phyloP scores from a whole-genome alignment of 345 rosid genomes.

The Citrus australasica region DNA sequence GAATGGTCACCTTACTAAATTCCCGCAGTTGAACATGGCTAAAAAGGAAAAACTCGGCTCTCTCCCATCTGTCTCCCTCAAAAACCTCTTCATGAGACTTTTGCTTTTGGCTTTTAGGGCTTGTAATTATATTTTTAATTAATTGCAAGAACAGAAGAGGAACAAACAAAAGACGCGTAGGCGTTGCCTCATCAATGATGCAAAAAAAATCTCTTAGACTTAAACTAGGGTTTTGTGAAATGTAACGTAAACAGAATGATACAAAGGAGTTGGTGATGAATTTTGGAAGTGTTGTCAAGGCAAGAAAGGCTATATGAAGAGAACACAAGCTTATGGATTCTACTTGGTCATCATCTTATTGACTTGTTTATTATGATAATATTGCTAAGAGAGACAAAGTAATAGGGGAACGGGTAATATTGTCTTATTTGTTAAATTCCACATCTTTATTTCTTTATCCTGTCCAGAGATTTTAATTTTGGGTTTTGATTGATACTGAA shows the following conservation, averaged over 20 bases:
- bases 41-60: not conserved
- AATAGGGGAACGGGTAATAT: not conserved
- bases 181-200: not conserved
- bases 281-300: not conserved
- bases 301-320: not conserved
- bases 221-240: not conserved
- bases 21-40: not conserved
- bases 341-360: not conserved
- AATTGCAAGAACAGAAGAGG: not conserved
- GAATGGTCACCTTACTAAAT: not conserved
- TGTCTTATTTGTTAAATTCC: not conserved
- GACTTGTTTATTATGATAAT: not conserved
- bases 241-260: not conserved
- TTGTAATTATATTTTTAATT: not conserved
- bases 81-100: constrained; percentile 2
- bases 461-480: not conserved
- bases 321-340: not conserved
- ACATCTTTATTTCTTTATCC: not conserved
- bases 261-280: constrained; percentile 1
- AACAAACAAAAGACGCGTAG: not conserved
- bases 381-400: not conserved
- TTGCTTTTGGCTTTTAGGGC: not conserved
- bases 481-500: not conserved
- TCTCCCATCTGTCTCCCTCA: not conserved
- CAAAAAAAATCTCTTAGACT: not conserved